phyloP scores from a whole-genome alignment of 805 yeast genomes.

The Maudiozyma bulderi region DNA sequence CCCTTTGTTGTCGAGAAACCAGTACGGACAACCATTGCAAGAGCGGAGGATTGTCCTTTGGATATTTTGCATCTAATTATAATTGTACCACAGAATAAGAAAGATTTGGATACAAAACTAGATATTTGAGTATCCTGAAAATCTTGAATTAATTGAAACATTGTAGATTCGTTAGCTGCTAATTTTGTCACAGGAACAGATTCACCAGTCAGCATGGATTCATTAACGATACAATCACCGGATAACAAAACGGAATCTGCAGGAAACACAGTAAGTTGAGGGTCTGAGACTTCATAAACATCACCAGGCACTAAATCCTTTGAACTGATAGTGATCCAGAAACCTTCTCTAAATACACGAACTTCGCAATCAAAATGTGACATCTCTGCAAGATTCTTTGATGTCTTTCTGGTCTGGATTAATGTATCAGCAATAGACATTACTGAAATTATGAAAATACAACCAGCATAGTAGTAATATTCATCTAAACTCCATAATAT shows the following conservation, averaged over 20 bases:
- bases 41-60: slow-evolving; percentile 43
- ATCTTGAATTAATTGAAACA: slow-evolving; percentile 47
- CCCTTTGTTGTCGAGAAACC: slow-evolving; percentile 97
- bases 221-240: slow-evolving; percentile 95
- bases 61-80: slow-evolving; percentile 73
- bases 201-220: slow-evolving; percentile 96
- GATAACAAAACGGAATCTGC: slow-evolving; percentile 80
- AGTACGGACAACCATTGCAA: slow-evolving; percentile 79
- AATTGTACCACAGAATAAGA: slow-evolving; percentile 81
- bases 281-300: slow-evolving; percentile 83
- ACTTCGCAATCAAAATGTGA: slow-evolving; percentile 71
- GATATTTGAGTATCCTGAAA: slow-evolving; percentile 48
- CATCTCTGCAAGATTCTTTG: slow-evolving; percentile 61
- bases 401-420: slow-evolving; percentile 72
- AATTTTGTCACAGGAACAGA: slow-evolving; percentile 90
- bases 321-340: slow-evolving; percentile 77
- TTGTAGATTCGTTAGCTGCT: slow-evolving; percentile 53
- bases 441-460: slow-evolving; percentile 80
- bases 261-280: slow-evolving; percentile 63
- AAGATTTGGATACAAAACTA: slow-evolving; percentile 60
- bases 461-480: slow-evolving; percentile 86
- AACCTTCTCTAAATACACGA: slow-evolving; percentile 84
- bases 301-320: slow-evolving; percentile 92
- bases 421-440: slow-evolving; percentile 72
- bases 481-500: slow-evolving; percentile 86